These are phyloP conservation scores for Berkeleyomyces rouxiae DNA, from an alignment of 2,329 filamentous ascomycete species.

Conservation along the genomic window DNA sequence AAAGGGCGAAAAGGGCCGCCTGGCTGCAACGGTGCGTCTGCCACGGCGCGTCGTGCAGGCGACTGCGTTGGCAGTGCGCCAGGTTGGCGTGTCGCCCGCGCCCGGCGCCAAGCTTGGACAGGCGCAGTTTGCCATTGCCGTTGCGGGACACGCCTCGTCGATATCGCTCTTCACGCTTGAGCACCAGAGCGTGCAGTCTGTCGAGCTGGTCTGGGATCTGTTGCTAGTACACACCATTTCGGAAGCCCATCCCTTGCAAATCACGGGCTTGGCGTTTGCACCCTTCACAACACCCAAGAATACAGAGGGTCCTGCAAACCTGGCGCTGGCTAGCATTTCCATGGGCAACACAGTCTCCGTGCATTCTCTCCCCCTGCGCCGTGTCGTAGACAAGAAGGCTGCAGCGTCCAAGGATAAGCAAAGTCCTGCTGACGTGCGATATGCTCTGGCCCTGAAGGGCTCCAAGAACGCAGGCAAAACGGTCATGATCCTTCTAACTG, in stretches of 20 bases:
- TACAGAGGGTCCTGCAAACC: slow-evolving; percentile 26
- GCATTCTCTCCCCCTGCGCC: slow-evolving; percentile 56
- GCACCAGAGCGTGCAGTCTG: slow-evolving; percentile 32
- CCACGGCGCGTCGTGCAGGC: slow-evolving; percentile 41
- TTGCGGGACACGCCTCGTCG: slow-evolving; percentile 64
- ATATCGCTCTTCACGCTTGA: slow-evolving; percentile 66
- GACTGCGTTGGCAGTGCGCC: slow-evolving; percentile 60
- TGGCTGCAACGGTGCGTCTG: slow-evolving; percentile 3
- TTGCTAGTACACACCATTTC: slow-evolving; percentile 36
- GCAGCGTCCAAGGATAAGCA: slow-evolving; percentile 22
- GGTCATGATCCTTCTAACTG: slow-evolving; percentile 35
- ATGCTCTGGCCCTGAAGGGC: slow-evolving; percentile 48
- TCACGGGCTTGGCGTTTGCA: slow-evolving; percentile 41
- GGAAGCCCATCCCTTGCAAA: slow-evolving; percentile 38
- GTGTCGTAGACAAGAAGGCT: slow-evolving; percentile 24
- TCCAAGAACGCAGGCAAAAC: slow-evolving; percentile 32
- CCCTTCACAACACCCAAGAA: slow-evolving; percentile 32
- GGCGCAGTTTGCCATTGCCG: slow-evolving; percentile 63
- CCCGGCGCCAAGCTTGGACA: slow-evolving; percentile 32
- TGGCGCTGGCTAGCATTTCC: slow-evolving; percentile 63
- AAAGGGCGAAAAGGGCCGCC: slow-evolving; percentile 14
- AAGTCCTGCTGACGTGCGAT: slow-evolving; percentile 30
- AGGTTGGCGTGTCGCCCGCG: slow-evolving; percentile 33
- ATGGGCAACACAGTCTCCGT: slow-evolving; percentile 66
- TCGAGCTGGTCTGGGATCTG: slow-evolving; percentile 36